phyloP scores from a whole-genome alignment of 768 basidiomycete genomes.

The Leccinum arenicola region DNA sequence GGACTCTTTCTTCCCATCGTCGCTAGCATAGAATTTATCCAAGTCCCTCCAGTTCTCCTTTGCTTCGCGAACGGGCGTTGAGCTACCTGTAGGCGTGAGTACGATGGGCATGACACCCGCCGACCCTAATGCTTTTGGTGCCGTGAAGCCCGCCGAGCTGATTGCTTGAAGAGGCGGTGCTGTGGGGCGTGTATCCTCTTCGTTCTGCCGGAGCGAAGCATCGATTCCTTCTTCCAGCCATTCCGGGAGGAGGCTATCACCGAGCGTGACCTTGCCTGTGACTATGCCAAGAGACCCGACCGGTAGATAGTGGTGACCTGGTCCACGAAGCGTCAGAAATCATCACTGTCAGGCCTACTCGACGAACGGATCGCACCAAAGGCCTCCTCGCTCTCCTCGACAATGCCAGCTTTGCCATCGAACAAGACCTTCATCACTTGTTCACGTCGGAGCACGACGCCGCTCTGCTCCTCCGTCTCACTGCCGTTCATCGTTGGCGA shows the following conservation, averaged over 20 bases:
- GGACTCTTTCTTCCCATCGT: constrained; percentile 33
- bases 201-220: constrained; percentile 65
- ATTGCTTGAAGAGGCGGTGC: constrained; percentile 38
- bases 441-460: constrained; percentile 78
- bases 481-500: constrained; percentile 35
- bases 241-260: constrained; percentile 57
- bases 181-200: constrained; percentile 45
- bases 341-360: background rate
- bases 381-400: constrained; percentile 36
- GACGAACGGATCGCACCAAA: constrained; percentile 28
- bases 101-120: constrained; percentile 45
- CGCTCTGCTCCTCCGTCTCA: constrained; percentile 49
- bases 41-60: constrained; percentile 55
- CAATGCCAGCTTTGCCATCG: constrained; percentile 60
- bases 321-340: constrained; percentile 4
- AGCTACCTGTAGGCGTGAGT: constrained; percentile 51
- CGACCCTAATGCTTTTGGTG: constrained; percentile 29
- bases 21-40: constrained; percentile 70
- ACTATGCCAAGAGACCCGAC: constrained; percentile 70
- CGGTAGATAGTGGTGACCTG: constrained; percentile 39
- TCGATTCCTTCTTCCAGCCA: constrained; percentile 90
- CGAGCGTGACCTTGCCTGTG: constrained; percentile 49
- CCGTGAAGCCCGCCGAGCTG: constrained; percentile 34
- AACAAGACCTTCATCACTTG: constrained; percentile 81
- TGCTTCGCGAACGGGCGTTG: constrained; percentile 44